Evolutionary conservation across 768 basidiomycete genomes (phyloP), one percentile per base, ranked within the genome.

Genomic region (Phaeolepiota aurea): DNA sequence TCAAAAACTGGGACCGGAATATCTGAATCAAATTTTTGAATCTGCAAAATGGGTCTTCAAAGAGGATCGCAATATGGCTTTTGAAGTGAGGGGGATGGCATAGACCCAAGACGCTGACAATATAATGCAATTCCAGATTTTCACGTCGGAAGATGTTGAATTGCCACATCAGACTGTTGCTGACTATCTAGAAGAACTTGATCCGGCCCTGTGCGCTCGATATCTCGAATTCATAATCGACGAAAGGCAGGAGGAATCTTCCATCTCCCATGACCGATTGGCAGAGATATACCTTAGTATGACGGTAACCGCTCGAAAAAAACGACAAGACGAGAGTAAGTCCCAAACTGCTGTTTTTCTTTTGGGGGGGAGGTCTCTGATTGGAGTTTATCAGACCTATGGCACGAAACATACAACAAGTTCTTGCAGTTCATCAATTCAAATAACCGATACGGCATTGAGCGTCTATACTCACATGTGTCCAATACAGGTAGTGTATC

Each of bases 121-220:
- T n/a, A n/a, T n/a, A n/a, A n/a, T n/a, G n/a, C n/a, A n/a, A n/a
- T n/a, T n/a, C 2, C 49, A 96, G 91, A 89, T 99, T 31, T 99
- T 98, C 54, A 90, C 83, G 2, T 91, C 93, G 0, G 94, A 97
- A 53, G 92, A 97, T 43, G 86, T 86, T 4, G 91, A 94, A 44
- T 72, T 98, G 13, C 92, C 96, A 15, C 76, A 81, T 2, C 68
- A 73, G 21, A 69, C 69, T 0, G 89, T 96, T 3, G 79, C 82
- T 9, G 72, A 81, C 43, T 91, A 82, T 56, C 72, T 99, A 16
- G 84, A 90, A 46, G 65, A 64, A 20, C 68, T 92, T 22, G 76
- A 83, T 47, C 76, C 70, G 2, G 62, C 68, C n/a, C 58, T 89
- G 13, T 89, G 85, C 49, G 67, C 76, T 2, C 74, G 77, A 5